Evolutionary conservation across 2,329 filamentous ascomycete genomes (phyloP).

Genomic region (Fusarium devonianum): DNA sequence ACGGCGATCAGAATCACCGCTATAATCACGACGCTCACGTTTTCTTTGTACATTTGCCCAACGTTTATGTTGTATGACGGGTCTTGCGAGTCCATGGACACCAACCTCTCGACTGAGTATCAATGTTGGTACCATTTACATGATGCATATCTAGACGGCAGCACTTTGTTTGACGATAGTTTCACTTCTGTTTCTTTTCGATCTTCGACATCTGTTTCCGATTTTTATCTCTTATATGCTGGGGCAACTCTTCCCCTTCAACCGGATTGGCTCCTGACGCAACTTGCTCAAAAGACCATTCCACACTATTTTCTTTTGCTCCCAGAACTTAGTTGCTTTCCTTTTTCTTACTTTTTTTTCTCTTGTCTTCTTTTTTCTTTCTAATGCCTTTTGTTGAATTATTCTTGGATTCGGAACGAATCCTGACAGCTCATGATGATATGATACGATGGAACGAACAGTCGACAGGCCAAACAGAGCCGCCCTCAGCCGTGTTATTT

Average conservation of each 20-base stretch:
- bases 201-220: constrained; percentile 15
- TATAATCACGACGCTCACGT: constrained; percentile 44
- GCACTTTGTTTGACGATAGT: constrained; percentile 30
- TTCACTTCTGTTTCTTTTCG: constrained; percentile 9
- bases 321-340: constrained; percentile 15
- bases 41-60: constrained; percentile 34
- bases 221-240: constrained; percentile 25
- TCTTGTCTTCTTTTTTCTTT: constrained; percentile 9
- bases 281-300: constrained; percentile 11
- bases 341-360: too few relatives aligned
- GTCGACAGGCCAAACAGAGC: constrained; percentile 40
- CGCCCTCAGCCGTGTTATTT: constrained; percentile 35
- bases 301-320: constrained; percentile 17
- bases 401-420: constrained; percentile 21
- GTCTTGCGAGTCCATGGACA: constrained; percentile 38
- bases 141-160: constrained; percentile 41
- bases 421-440: constrained; percentile 41
- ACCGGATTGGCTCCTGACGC: constrained; percentile 3
- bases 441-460: constrained; percentile 44
- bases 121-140: constrained; percentile 30
- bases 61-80: constrained; percentile 35
- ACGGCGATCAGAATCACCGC: constrained; percentile 59
- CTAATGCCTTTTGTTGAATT: background rate
- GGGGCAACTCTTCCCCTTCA: constrained; percentile 1
- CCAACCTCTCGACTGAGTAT: constrained; percentile 25